These are phyloP conservation scores for Fusarium buxicola DNA, from an alignment of 2,329 filamentous ascomycete genomes.

Conservation along the genomic window DNA sequence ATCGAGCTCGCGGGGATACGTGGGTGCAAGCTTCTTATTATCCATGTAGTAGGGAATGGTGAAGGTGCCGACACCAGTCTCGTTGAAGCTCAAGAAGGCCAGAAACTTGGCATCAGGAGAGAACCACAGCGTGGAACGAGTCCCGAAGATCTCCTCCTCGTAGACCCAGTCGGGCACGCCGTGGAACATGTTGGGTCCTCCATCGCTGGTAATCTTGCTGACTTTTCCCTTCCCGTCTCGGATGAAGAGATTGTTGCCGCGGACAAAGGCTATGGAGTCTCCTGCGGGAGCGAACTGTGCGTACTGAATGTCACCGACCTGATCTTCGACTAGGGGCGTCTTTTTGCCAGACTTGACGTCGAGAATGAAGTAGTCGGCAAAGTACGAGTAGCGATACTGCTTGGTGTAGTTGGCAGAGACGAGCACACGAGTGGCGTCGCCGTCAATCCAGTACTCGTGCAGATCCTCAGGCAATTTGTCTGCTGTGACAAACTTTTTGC, in stretches of 20 bases:
- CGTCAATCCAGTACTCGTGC: conserved; percentile 70
- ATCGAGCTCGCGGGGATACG: conserved; percentile 71
- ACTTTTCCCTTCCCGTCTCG: conserved; percentile 59
- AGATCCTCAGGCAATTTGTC: conserved; percentile 67
- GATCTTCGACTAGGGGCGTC: conserved; percentile 67
- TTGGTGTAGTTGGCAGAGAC: conserved; percentile 75
- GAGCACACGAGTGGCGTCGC: conserved; percentile 68
- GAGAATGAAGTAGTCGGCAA: conserved; percentile 73
- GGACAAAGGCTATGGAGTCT: conserved; percentile 73
- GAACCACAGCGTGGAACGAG: conserved; percentile 90
- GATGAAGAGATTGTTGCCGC: conserved; percentile 73
- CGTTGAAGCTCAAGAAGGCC: conserved; percentile 89
- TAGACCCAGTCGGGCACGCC: conserved; percentile 85
- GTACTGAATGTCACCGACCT: conserved; percentile 74
- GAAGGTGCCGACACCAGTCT: conserved; percentile 75
- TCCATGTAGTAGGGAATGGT: conserved; percentile 76
- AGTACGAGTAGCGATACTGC: conserved; percentile 76
- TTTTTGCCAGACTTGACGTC: conserved; percentile 68
- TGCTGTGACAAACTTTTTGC: conserved; percentile 67
- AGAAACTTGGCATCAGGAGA: conserved; percentile 86
- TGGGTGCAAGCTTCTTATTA: conserved; percentile 64
- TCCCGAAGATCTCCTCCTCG: conserved; percentile 72
- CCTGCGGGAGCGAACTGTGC: conserved; percentile 70
- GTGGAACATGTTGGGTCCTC: conserved; percentile 71
- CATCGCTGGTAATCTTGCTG: conserved; percentile 68